A percentile compares a stretch with the other conserved stretches of the same genome.
Conservation (phyloP, 2,329 filamentous ascomycete genomes). For the Niveomyces coronatus region DNA sequence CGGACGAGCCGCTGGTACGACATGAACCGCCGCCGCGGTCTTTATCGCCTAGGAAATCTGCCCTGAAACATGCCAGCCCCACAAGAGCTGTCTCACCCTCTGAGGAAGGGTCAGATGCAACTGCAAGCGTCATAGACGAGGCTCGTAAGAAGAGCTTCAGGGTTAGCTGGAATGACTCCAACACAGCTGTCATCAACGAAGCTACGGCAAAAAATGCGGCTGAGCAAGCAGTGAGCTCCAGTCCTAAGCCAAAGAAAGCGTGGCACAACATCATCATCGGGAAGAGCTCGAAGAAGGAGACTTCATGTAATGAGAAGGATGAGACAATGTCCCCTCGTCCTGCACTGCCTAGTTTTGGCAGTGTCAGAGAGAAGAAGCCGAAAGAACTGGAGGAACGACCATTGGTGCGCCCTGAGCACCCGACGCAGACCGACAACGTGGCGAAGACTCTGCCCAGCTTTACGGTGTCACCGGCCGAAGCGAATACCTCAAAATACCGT, state of each 20-base stretch:
- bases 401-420: constrained; percentile 43
- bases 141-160: constrained; percentile 54
- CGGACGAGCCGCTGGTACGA: constrained; percentile 45
- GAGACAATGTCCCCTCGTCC: constrained; percentile 66
- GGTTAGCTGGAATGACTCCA: constrained; percentile 70
- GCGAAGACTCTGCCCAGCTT: neutral
- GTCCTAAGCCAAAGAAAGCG: constrained; percentile 29
- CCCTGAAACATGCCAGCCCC: constrained; percentile 53
- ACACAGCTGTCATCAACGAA: constrained; percentile 43
- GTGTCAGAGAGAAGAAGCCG: constrained; percentile 53
- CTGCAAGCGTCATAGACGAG: constrained; percentile 27
- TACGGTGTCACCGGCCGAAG: constrained; percentile 9
- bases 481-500: constrained; percentile 17
- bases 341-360: constrained; percentile 64
- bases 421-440: constrained; percentile 12
- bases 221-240: constrained; percentile 28
- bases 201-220: constrained; percentile 26
- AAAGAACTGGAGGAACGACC: constrained; percentile 45
- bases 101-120: constrained; percentile 36
- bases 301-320: constrained; percentile 43
- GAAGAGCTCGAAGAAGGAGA: constrained; percentile 39
- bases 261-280: constrained; percentile 44
- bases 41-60: constrained; percentile 67
- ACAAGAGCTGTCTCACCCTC: constrained; percentile 42
- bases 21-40: constrained; percentile 63